Base-by-base conservation (phyloP, 495 filamentous ascomycete genomes). In the Neurospora sp. region DNA sequence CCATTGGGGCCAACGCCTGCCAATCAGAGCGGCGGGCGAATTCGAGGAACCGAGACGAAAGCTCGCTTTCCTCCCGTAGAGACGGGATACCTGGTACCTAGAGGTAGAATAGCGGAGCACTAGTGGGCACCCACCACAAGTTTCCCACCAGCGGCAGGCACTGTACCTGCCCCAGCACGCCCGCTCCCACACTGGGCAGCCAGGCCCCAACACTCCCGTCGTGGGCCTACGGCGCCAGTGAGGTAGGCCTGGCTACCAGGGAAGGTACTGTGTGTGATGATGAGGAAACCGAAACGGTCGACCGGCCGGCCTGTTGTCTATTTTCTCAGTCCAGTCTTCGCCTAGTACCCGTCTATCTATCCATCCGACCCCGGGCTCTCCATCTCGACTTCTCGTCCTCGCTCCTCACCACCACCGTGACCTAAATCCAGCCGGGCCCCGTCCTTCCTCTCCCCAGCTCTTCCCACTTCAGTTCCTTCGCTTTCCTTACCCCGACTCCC, bases 351-450 rank as follows among this genome's bases (percentile, higher is more conserved):
- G 18, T 71, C 54, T 27, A 71, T 42, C 69, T 46, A 40, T 44
- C 48, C 72, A 69, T 70, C 37, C 71, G 48, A 46, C 31, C 31
- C 71, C 27, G 38, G 35, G 38, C 78, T 54, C 71, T 72, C 71
- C 48, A 59, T 72, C 38, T 72, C 37, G 42, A 77, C 80, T 84
- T 79, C 77, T 79, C 80, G 76, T 76, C 80, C 81, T 79, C 77
- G 80, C 78, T 72, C 78, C 78, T 78, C 78, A 81, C 81, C 80
- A 79, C 78, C 79, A 80, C 80, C 78, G 77, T 79, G 79, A 79
- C 79, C 76, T 80, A 81, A 80, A 85, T 81, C 80, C 79, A 79
- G 75, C 78, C 77, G 79, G 73, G 71, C 77, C 76, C 79, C 83
- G 79, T 80, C 76, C 75, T 78, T 76, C 75, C 77, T 75, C 75